phyloP scores from a whole-genome alignment of 164 flowering plant species.

The Aristolochia californica region DNA sequence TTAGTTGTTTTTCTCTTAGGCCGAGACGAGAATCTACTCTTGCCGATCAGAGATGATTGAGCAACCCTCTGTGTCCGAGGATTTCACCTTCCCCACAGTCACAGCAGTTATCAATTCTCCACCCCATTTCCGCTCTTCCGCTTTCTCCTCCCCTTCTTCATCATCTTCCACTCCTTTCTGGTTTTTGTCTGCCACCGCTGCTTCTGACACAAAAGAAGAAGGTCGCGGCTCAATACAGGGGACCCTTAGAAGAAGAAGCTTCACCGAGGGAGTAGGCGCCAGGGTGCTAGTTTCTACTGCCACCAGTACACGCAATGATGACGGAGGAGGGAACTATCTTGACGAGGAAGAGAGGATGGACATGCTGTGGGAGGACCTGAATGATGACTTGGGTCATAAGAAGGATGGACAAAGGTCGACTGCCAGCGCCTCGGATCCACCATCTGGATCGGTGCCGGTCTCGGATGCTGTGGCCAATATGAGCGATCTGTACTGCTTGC shows the following conservation, averaged over 20 bases:
- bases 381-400: constrained; percentile 27
- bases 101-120: constrained; percentile 8
- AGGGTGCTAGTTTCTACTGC: background rate
- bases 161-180: constrained; percentile 21
- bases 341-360: constrained; percentile 55
- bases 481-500: constrained; percentile 18
- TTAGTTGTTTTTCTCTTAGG: background rate
- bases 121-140: constrained; percentile 4
- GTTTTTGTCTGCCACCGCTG: constrained; percentile 18
- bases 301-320: background rate
- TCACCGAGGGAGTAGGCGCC: constrained; percentile 7
- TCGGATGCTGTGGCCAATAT: background rate
- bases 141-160: constrained; percentile 16
- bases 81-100: constrained; percentile 39
- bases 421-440: background rate
- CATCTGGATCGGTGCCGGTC: background rate
- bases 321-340: background rate
- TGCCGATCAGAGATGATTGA: background rate
- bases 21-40: background rate
- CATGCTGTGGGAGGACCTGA: constrained; percentile 58
- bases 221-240: background rate
- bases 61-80: constrained; percentile 20
- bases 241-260: constrained; percentile 13
- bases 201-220: constrained; percentile 5
- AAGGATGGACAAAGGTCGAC: background rate